Evolutionary conservation across 2,329 filamentous ascomycete species (phyloP).

Genomic region (Cercospora citrullina): DNA sequence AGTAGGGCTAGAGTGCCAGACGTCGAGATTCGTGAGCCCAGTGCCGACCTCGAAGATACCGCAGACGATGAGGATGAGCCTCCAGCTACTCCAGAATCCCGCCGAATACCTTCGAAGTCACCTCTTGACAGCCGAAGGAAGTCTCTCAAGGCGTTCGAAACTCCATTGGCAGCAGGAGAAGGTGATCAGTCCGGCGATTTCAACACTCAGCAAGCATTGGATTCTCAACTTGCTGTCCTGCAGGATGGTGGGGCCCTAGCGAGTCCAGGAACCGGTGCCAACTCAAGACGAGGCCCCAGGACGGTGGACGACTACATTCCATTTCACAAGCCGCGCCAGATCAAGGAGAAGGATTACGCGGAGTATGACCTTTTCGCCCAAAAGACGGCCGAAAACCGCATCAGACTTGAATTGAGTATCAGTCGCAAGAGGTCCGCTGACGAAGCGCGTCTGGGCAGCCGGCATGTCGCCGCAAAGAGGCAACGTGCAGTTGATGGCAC

Average conservation of each 20-base stretch:
- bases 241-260: background rate
- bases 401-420: conserved; percentile 16
- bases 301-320: background rate
- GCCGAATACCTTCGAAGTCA: background rate
- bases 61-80: background rate
- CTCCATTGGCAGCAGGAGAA: background rate
- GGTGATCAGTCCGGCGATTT: background rate
- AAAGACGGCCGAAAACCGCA: conserved; percentile 19
- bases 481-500: background rate
- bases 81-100: background rate
- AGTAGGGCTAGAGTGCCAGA: background rate
- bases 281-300: background rate
- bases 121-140: background rate
- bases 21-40: background rate
- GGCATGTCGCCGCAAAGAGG: background rate
- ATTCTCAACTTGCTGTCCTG: background rate
- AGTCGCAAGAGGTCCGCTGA: conserved; percentile 13
- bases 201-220: background rate
- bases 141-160: background rate
- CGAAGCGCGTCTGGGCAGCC: background rate
- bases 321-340: conserved; percentile 14
- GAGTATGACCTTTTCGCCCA: conserved; percentile 26
- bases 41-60: background rate
- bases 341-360: conserved; percentile 24
- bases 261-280: background rate